Conservation (phyloP, 2,329 filamentous ascomycete genomes). For the Colletotrichum tamarilloi region DNA sequence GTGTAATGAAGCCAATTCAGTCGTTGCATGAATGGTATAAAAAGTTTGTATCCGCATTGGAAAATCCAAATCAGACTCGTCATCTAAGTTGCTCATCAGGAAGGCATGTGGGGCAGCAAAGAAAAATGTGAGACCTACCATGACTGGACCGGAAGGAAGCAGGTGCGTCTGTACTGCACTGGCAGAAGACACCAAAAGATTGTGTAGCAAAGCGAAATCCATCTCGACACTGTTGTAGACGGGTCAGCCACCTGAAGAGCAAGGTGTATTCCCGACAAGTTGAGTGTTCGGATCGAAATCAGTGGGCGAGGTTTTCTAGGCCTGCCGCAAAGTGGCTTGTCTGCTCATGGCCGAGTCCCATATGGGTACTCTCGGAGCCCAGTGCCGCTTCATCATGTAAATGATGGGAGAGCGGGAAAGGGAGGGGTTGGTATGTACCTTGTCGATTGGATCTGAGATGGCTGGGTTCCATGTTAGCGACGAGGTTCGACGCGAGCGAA, state of each 20-base stretch:
- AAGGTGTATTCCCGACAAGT: conserved; percentile 9
- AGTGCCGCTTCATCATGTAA: conserved; percentile 92
- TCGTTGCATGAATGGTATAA: conserved; percentile 68
- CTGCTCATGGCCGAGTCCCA: conserved; percentile 71
- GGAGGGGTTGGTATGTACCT: conserved; percentile 38
- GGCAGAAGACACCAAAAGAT: not conserved
- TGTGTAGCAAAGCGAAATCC: not conserved
- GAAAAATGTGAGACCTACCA: conserved; percentile 35
- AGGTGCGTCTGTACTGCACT: not conserved
- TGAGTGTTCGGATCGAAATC: conserved; percentile 57
- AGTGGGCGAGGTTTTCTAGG: conserved; percentile 99
- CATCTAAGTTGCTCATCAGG: conserved; percentile 65
- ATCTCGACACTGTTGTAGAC: conserved; percentile 7
- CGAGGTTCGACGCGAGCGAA: not conserved
- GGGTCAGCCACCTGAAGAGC: conserved; percentile 14
- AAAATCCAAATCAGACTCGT: conserved; percentile 73
- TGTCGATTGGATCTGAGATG: conserved; percentile 35
- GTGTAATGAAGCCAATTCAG: conserved; percentile 49
- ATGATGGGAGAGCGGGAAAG: conserved; percentile 39
- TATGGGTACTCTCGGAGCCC: conserved; percentile 82
- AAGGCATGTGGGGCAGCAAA: conserved; percentile 42
- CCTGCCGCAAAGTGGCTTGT: conserved; percentile 95
- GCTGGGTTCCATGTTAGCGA: conserved; percentile 46
- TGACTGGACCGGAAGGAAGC: not conserved
- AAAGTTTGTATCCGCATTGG: conserved; percentile 68